Evolutionary conservation across 2,329 filamentous ascomycete genomes (phyloP), one percentile per base, ranked within the genome.

Genomic region (Cercospora zeina): DNA sequence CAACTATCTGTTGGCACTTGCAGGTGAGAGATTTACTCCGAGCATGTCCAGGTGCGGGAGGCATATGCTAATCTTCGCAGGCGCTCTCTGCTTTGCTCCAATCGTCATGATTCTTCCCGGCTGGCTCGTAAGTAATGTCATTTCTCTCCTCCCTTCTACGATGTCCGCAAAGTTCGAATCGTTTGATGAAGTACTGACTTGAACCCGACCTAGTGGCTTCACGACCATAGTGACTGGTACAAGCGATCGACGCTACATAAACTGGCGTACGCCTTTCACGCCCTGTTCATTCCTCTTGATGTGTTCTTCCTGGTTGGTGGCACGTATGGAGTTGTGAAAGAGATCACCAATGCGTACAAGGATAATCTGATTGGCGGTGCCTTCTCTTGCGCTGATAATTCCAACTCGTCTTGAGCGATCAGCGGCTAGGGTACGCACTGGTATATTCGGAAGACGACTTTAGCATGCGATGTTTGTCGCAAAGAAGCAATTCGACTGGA

Each of bases 291-390:
- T 10, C 61, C 77, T 0, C 64, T 83, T 13, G 80, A 80, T 0
- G n/a, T 77, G 0, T 83, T 83, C 64, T 71, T 83, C 59, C 72
- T 77, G 5, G 73, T 81, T 24, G 80, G 77, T 1, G 81, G 80
- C 0, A 82, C 80, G n/a, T 81, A 80, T 66, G 74, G 80, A 36
- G 79, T 82, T 1, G 77, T 84, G 24, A 75, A 80, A 60, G 75
- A 80, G 65, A 83, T 85, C 63, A 80, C 80, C 57, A 74, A 81
- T 57, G 81, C 82, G 0, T 85, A 84, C 68, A 77, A 75, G 3
- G 75, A 75, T 53, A 80, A 79, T 0, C 69, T 74, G 56, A 82
- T 83, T 60, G 77, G 77, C 68, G 54, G 71, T 42, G 79, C 80
- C 0, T 83, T 82, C 58, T 78, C 77, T n/a, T 82, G 80, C 62